These are phyloP conservation scores for Grosmannia huntii DNA, from an alignment of 2,329 filamentous ascomycete genomes.

Conservation along the genomic window DNA sequence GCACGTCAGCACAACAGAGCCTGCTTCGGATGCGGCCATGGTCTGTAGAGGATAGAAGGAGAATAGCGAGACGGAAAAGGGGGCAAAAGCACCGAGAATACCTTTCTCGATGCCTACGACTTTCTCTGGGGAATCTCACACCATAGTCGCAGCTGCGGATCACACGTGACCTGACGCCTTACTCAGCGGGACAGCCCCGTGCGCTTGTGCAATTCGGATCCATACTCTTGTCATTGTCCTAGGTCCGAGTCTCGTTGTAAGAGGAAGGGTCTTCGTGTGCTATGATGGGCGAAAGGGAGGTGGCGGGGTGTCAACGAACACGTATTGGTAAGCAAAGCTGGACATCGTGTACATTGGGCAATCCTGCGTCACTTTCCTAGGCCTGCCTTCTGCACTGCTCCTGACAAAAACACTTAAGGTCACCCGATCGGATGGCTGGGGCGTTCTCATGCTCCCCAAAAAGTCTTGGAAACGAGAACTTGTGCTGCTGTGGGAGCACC, in stretches of 20 bases:
- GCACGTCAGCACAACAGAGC: not conserved
- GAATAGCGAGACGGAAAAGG: too few species aligned
- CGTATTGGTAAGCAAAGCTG: not conserved
- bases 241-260: not conserved
- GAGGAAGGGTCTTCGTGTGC: not conserved
- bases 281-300: not conserved
- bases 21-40: not conserved
- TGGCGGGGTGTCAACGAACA: not conserved
- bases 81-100: too few species aligned
- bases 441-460: not conserved
- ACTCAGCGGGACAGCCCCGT: too few species aligned
- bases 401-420: not conserved
- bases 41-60: not conserved
- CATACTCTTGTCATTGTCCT: not conserved
- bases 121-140: too few species aligned
- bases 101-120: too few species aligned
- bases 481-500: not conserved
- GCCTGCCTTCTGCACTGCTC: not conserved
- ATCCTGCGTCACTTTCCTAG: not conserved
- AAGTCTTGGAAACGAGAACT: not conserved
- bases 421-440: slow-evolving; percentile 1
- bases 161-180: too few species aligned
- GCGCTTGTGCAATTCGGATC: not conserved
- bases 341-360: too few species aligned
- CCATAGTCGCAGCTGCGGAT: too few species aligned